Percentiles rank a stretch among this genome's conserved stretches.
Evolutionary conservation across 306 rosid species (phyloP).

Genomic region (Erythrophleum fordii): DNA sequence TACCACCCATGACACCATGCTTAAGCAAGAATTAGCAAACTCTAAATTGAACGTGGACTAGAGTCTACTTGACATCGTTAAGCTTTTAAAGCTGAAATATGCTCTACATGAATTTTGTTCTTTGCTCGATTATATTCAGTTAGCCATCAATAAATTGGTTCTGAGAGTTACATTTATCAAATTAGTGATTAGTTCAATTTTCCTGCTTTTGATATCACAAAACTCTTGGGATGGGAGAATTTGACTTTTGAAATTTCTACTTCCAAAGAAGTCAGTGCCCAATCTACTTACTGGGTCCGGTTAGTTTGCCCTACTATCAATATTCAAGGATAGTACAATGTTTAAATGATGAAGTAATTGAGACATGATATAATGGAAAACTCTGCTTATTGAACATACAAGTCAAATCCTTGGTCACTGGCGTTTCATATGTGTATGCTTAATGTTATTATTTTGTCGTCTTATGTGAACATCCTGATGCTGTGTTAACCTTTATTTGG

Average conservation of each 20-base stretch:
- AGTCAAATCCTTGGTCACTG: neutral
- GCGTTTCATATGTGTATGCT: neutral
- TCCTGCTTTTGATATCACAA: neutral
- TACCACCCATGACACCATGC: neutral
- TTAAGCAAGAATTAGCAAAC: neutral
- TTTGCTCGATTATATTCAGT: neutral
- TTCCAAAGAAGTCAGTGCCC: neutral
- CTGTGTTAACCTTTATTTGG: neutral
- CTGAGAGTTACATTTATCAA: neutral
- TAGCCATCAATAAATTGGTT: conserved; percentile 4
- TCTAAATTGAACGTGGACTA: neutral
- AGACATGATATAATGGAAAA: neutral
- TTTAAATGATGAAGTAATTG: neutral
- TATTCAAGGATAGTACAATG: neutral
- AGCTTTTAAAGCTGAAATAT: neutral
- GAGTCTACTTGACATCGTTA: neutral
- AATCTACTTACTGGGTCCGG: neutral
- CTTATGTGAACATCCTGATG: neutral
- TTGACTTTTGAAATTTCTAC: neutral
- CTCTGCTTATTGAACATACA: neutral
- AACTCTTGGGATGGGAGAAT: conserved; percentile 12
- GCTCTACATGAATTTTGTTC: neutral
- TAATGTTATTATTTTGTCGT: neutral
- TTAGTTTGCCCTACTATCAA: neutral
- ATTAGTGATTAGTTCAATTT: conserved; percentile 22